These are phyloP conservation scores for Naganishia liquefaciens DNA, from an alignment of 1,284 basidiomycete species.

Conservation along the genomic window DNA sequence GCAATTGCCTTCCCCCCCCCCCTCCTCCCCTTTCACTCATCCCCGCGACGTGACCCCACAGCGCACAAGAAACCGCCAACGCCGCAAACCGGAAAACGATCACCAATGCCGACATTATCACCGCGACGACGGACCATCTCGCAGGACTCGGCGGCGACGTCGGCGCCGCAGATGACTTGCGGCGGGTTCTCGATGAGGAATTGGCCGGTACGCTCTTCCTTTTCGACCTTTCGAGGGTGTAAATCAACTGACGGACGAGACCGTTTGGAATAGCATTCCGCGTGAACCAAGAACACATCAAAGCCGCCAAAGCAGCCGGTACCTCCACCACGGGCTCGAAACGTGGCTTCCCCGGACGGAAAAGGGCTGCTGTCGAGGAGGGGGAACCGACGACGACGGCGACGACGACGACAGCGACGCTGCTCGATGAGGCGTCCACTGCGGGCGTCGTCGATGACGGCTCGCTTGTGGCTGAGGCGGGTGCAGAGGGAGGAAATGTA, in stretches of 20 bases:
- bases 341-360: conserved; percentile 12
- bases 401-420: conserved; percentile 12
- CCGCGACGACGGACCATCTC: conserved; percentile 70
- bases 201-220: conserved; percentile 62
- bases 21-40: no score
- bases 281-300: background rate
- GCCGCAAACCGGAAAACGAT: conserved; percentile 84
- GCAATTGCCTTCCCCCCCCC: background rate
- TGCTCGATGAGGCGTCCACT: no score
- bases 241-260: background rate
- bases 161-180: conserved; percentile 62
- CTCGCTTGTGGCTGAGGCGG: no score
- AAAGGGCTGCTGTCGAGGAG: conserved; percentile 11
- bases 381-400: conserved; percentile 8
- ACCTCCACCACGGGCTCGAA: background rate
- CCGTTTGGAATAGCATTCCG: background rate
- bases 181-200: conserved; percentile 68
- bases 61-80: conserved; percentile 81
- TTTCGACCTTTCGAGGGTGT: background rate
- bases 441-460: no score
- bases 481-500: no score
- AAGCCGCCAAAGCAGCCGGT: conserved; percentile 14
- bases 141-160: conserved; percentile 59
- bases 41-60: conserved; percentile 44
- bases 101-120: conserved; percentile 81